Evolutionary conservation across 1,284 basidiomycete species (phyloP), one percentile per base, ranked within the genome.

Genomic region (Paramarasmius palmivorus): DNA sequence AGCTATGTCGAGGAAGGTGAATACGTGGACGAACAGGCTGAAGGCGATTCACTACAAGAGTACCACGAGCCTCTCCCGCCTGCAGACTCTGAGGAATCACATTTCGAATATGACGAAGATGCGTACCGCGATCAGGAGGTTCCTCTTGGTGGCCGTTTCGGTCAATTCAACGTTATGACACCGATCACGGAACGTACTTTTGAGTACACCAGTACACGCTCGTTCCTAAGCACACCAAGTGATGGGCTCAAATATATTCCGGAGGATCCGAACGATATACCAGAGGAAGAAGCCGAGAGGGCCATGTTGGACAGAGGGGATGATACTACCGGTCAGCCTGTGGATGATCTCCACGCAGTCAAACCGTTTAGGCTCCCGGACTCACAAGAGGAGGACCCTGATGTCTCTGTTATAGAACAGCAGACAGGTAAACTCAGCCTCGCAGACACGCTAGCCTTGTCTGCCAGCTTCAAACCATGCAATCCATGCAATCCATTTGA

Each of bases 401-500:
- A 35, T 9, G 22, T 56, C 9, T 26, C 49, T n/a, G 29, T 64
- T 19, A 60, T 73, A 35, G 81, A 83, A 60, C 84, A 86, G 63
- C 76, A 74, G 60, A 81, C 83, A 1, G 82, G 82, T 4, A 76
- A 77, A 9, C 71, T 90, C 29, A 87, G 81, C 60, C 73, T 90
- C 42, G 73, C 75, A 0, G 86, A 90, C 59, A 80, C 83, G 1
- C 68, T 89, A n/a, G 76, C 78, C 9, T 69, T 82, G 32, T 76
- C 77, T 39, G 80, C 83, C 1, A 75, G 78, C 36, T 89, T 90
- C 73, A 80, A 76, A 55, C 85, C 88, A 19, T 78, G 88, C 2
- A 95, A 97, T 65, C 95, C 93, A 1, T 96, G 93, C 73, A 91
- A 94, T 69, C 93, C 95, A 0, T 88, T 88, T 61, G 88, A 93